A percentile compares a stretch with the other conserved stretches of the same genome.
Evolutionary conservation across 805 yeast species (phyloP).

Genomic region (Nakazawaea ambrosiae): DNA sequence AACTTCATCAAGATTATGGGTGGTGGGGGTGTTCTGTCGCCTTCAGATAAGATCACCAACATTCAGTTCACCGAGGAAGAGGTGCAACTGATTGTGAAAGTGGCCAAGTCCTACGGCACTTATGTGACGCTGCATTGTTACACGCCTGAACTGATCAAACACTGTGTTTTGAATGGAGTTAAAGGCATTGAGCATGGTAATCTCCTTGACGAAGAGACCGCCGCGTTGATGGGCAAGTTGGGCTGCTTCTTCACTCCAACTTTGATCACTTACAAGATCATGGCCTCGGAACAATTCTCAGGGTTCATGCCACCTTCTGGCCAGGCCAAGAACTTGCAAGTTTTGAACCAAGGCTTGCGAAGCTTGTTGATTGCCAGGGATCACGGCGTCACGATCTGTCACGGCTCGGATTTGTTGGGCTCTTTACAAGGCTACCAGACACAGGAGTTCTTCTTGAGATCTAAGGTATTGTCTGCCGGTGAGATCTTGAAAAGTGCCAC

Average conservation of each 20-base stretch:
- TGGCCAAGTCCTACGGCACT: constrained; percentile 20
- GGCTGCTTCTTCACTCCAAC: constrained; percentile 21
- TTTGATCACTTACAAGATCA: constrained; percentile 21
- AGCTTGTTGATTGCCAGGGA: constrained; percentile 17
- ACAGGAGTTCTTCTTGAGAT: constrained; percentile 20
- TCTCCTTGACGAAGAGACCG: constrained; percentile 20
- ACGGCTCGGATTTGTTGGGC: constrained; percentile 22
- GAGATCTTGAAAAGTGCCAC: constrained; percentile 22
- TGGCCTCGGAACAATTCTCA: constrained; percentile 21
- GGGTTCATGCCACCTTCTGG: constrained; percentile 16
- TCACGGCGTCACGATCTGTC: constrained; percentile 19
- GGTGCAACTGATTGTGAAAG: constrained; percentile 19
- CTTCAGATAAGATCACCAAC: constrained; percentile 20
- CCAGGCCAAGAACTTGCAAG: constrained; percentile 16
- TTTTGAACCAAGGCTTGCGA: constrained; percentile 18
- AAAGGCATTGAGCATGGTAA: constrained; percentile 25
- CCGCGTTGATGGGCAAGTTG: constrained; percentile 19
- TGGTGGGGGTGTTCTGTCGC: constrained; percentile 25
- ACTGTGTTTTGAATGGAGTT: constrained; percentile 20
- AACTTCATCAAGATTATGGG: constrained; percentile 23
- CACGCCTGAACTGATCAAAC: constrained; percentile 18
- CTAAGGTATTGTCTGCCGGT: constrained; percentile 17
- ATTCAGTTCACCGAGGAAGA: constrained; percentile 21
- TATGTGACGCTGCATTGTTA: constrained; percentile 24
- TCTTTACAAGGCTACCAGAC: constrained; percentile 21